A percentile compares a stretch with the other conserved stretches of the same genome.
Evolutionary conservation across 257 asterid species (phyloP).

Genomic region (Orobanche coerulescens): DNA sequence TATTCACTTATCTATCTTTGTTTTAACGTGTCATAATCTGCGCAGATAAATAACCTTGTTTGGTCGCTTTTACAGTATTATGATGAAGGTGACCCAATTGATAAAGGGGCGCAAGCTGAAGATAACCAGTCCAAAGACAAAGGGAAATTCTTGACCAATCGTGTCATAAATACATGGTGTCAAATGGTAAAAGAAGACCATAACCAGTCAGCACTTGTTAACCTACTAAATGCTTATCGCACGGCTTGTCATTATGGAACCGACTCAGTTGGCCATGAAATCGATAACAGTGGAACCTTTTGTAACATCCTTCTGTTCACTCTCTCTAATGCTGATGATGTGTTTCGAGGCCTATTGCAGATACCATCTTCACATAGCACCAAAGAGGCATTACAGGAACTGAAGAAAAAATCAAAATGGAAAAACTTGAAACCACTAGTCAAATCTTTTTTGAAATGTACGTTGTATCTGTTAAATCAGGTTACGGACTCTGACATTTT

Average conservation of each 20-base stretch:
- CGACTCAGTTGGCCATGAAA: slow-evolving; percentile 44
- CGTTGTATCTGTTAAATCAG: slow-evolving; percentile 72
- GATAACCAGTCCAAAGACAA: slow-evolving; percentile 31
- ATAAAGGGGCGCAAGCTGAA: slow-evolving; percentile 39
- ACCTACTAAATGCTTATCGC: slow-evolving; percentile 84
- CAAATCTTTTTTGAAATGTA: slow-evolving; percentile 76
- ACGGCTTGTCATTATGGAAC: slow-evolving; percentile 89
- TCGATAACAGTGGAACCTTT: slow-evolving; percentile 63
- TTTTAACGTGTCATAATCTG: not conserved
- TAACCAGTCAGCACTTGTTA: slow-evolving; percentile 43
- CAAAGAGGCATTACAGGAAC: slow-evolving; percentile 45
- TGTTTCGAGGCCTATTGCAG: slow-evolving; percentile 52
- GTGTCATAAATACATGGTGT: slow-evolving; percentile 49
- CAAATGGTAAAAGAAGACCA: slow-evolving; percentile 48
- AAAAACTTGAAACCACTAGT: slow-evolving; percentile 50
- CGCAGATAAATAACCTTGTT: not conserved
- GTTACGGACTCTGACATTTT: slow-evolving; percentile 67
- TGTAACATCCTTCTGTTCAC: slow-evolving; percentile 46
- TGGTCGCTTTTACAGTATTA: slow-evolving; percentile 42
- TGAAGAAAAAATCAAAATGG: slow-evolving; percentile 57
- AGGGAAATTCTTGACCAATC: slow-evolving; percentile 41
- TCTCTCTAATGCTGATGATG: slow-evolving; percentile 63
- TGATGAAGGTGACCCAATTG: slow-evolving; percentile 63
- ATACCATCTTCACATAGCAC: slow-evolving; percentile 43
- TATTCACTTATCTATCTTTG: not conserved